Percentiles rank a stretch among this genome's conserved stretches.
phyloP scores from a whole-genome alignment of 2,329 filamentous ascomycete genomes.

The Tolypocladium paradoxum region DNA sequence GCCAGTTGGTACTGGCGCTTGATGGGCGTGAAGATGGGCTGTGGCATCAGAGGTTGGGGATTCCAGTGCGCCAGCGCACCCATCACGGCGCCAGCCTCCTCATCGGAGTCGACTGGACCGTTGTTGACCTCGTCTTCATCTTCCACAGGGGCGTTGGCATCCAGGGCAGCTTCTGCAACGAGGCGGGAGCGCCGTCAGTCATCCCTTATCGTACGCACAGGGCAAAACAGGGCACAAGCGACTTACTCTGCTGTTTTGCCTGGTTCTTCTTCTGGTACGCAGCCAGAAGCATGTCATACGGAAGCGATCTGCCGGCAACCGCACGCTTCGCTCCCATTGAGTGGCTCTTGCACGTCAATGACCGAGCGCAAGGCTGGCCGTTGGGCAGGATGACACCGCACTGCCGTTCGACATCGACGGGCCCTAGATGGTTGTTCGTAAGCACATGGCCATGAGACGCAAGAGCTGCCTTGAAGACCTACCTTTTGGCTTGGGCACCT shows the following conservation, averaged over 20 bases:
- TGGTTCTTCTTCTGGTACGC: slow-evolving; percentile 97
- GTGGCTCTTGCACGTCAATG: slow-evolving; percentile 87
- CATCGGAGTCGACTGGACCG: slow-evolving; percentile 82
- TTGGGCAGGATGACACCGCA: slow-evolving; percentile 82
- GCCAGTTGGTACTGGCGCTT: slow-evolving; percentile 52
- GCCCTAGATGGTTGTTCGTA: slow-evolving; percentile 34
- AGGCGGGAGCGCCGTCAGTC: not conserved
- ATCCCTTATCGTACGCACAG: not conserved
- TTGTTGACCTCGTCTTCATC: slow-evolving; percentile 74
- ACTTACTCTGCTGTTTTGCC: slow-evolving; percentile 88
- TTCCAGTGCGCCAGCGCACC: slow-evolving; percentile 62
- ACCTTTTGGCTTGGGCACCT: slow-evolving; percentile 76
- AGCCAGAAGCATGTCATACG: slow-evolving; percentile 84
- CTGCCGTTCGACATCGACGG: slow-evolving; percentile 88
- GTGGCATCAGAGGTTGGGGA: slow-evolving; percentile 66
- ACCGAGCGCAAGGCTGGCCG: slow-evolving; percentile 76
- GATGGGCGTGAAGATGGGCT: slow-evolving; percentile 50
- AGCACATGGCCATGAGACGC: not conserved
- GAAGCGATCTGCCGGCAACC: slow-evolving; percentile 75
- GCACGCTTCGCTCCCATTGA: slow-evolving; percentile 90
- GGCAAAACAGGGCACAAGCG: not conserved
- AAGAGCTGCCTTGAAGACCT: slow-evolving; percentile 4
- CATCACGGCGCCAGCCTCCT: slow-evolving; percentile 88
- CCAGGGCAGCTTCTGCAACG: slow-evolving; percentile 72
- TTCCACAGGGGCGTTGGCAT: slow-evolving; percentile 83